Percentiles rank a stretch among this genome's conserved stretches.
These are phyloP conservation scores for Leishmania lainsoni DNA, from an alignment of 208 protist species.

Conservation along the genomic window DNA sequence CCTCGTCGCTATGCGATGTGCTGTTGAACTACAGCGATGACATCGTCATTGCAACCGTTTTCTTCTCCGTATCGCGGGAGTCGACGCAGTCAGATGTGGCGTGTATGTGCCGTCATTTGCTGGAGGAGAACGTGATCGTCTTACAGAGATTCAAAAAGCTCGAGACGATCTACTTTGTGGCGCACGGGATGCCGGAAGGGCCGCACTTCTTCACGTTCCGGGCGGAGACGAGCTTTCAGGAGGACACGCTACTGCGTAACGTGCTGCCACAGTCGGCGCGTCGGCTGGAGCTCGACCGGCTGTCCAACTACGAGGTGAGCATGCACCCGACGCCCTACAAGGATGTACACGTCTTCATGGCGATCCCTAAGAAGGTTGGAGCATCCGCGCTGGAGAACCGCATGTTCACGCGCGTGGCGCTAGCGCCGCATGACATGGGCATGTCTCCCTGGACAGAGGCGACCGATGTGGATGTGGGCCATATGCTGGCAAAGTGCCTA, in stretches of 20 bases:
- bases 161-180: conserved; percentile 69
- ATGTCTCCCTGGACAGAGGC: conserved; percentile 72
- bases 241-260: conserved; percentile 94
- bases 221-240: conserved; percentile 64
- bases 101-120: conserved; percentile 42
- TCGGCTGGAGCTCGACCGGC: conserved; percentile 93
- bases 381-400: conserved; percentile 75
- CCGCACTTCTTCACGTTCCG: conserved; percentile 95
- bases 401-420: conserved; percentile 94
- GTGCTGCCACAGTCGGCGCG: conserved; percentile 95
- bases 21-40: conserved; percentile 35
- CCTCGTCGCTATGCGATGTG: conserved; percentile 39
- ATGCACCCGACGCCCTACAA: conserved; percentile 85
- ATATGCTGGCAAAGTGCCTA: conserved; percentile 81
- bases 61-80: conserved; percentile 59
- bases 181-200: conserved; percentile 63
- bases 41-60: conserved; percentile 52
- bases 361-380: conserved; percentile 59
- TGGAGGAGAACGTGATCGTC: conserved; percentile 48
- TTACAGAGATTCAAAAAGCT: conserved; percentile 36
- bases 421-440: conserved; percentile 87
- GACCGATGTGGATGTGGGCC: conserved; percentile 74
- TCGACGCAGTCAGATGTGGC: conserved; percentile 48
- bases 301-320: conserved; percentile 93
- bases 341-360: conserved; percentile 94